Evolutionary conservation across 225 moss, liverwort and hornwort species (phyloP).

Genomic region (Pseudisothecium myosuroides): DNA sequence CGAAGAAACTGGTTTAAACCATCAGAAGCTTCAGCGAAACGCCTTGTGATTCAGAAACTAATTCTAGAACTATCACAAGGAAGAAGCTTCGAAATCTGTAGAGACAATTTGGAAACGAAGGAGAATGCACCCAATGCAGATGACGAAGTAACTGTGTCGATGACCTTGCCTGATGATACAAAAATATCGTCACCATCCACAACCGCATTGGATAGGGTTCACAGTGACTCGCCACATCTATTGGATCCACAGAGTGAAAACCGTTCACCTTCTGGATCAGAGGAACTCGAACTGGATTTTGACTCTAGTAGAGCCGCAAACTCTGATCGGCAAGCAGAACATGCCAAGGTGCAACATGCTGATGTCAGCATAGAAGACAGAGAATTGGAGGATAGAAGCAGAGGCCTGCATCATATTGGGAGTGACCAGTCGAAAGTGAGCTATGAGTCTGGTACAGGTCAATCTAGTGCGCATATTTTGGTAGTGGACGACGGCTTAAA

Average conservation of each 20-base stretch:
- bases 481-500: not conserved
- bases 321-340: not conserved
- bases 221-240: not conserved
- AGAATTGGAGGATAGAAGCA: not conserved
- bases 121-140: not conserved
- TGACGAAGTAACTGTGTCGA: not conserved
- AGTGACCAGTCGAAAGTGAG: not conserved
- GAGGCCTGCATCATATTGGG: not conserved
- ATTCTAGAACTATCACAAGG: constrained; percentile 31
- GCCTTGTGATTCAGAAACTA: constrained; percentile 31
- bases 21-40: constrained; percentile 49
- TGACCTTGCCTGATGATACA: not conserved
- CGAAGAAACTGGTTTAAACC: constrained; percentile 46
- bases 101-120: not conserved
- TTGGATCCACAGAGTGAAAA: not conserved
- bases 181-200: not conserved
- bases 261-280: not conserved
- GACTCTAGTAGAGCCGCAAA: not conserved
- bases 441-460: not conserved
- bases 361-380: not conserved
- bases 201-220: not conserved
- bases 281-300: not conserved
- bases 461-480: not conserved
- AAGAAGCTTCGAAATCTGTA: not conserved
- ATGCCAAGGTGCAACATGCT: not conserved